Evolutionary conservation across 768 basidiomycete species (phyloP).

Genomic region (Glaciozyma martinii): DNA sequence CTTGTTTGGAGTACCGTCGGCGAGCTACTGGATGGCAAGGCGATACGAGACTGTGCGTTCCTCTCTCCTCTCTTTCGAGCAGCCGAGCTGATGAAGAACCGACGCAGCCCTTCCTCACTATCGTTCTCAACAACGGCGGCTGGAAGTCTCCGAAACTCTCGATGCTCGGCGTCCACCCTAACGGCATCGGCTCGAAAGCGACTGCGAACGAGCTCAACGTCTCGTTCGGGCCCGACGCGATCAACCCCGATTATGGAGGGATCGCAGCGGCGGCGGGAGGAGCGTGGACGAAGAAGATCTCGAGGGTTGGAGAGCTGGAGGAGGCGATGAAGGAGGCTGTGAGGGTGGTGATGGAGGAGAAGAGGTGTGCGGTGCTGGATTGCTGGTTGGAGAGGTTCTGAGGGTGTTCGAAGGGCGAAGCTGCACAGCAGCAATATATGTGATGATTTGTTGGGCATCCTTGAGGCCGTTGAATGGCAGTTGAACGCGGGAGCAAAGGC

Average conservation of each 20-base stretch:
- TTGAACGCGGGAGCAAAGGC: too few relatives aligned
- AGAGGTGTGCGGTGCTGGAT: constrained; percentile 61
- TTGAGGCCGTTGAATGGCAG: too few relatives aligned
- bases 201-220: constrained; percentile 50
- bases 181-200: constrained; percentile 47
- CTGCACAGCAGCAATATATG: too few relatives aligned
- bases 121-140: constrained; percentile 62
- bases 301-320: constrained; percentile 37
- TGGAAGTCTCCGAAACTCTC: constrained; percentile 53
- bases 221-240: constrained; percentile 52
- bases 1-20: constrained; percentile 57
- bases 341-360: constrained; percentile 51
- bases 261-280: constrained; percentile 61
- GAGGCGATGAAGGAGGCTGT: constrained; percentile 48
- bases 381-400: constrained; percentile 49
- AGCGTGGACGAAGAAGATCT: constrained; percentile 51
- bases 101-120: constrained; percentile 57
- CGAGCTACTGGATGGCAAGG: constrained; percentile 65
- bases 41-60: constrained; percentile 54
- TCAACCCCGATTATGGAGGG: constrained; percentile 50
- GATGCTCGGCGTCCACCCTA: constrained; percentile 58
- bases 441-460: too few relatives aligned
- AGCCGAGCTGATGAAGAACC: background rate
- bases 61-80: background rate
- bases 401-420: background rate